Percentiles rank a stretch among this genome's conserved stretches.
Conservation (phyloP, 2,329 filamentous ascomycete species). For the Alternaria conjuncta region DNA sequence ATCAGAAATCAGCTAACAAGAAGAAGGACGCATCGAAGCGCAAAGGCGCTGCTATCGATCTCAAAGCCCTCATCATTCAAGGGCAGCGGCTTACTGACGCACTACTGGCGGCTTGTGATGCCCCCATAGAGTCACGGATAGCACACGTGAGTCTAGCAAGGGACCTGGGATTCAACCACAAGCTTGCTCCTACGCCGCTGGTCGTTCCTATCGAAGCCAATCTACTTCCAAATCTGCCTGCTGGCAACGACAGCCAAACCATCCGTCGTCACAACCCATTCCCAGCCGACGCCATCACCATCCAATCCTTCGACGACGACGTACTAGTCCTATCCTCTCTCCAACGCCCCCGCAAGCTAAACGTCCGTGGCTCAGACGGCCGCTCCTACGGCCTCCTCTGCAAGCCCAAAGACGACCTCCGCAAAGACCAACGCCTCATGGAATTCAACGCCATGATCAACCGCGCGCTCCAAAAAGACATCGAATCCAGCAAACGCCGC, state of each 20-base stretch:
- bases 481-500: slow-evolving; percentile 86
- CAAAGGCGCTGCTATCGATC: slow-evolving; percentile 63
- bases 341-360: slow-evolving; percentile 89
- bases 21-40: slow-evolving; percentile 60
- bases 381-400: slow-evolving; percentile 87
- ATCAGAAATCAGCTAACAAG: slow-evolving; percentile 39
- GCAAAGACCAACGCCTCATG: slow-evolving; percentile 97
- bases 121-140: slow-evolving; percentile 74
- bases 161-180: slow-evolving; percentile 84
- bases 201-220: slow-evolving; percentile 89
- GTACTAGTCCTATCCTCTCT: slow-evolving; percentile 90
- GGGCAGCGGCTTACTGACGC: slow-evolving; percentile 86
- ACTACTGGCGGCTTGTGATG: slow-evolving; percentile 79
- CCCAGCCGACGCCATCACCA: slow-evolving; percentile 82
- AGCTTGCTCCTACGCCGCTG: slow-evolving; percentile 78
- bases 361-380: slow-evolving; percentile 86
- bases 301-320: slow-evolving; percentile 81
- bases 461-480: slow-evolving; percentile 86
- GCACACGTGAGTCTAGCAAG: slow-evolving; percentile 76
- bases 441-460: slow-evolving; percentile 99
- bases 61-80: slow-evolving; percentile 74
- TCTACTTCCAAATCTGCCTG: slow-evolving; percentile 80
- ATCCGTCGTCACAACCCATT: slow-evolving; percentile 82
- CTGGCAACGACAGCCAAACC: slow-evolving; percentile 71
- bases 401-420: slow-evolving; percentile 97